Base-by-base conservation (phyloP, 2,329 filamentous ascomycete species). In the Lecanicillium sp. region DNA sequence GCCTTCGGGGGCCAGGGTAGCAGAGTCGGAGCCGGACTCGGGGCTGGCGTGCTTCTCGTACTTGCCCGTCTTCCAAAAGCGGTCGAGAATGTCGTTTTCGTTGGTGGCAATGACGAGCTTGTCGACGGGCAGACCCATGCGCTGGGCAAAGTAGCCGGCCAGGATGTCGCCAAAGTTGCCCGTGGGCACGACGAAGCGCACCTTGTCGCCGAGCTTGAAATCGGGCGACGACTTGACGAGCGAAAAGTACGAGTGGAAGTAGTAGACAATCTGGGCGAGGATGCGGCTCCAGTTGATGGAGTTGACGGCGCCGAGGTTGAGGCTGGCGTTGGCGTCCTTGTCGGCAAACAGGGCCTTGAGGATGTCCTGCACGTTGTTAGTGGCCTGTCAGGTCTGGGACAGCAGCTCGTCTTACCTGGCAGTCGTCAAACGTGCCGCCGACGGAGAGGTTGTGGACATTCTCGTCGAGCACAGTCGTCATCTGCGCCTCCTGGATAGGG, bases 161-260 rank as follows among this genome's bases (percentile, higher is more conserved):
- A 97, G 72, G 49, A 98, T 88, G 58, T 97, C 87, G 45, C 92
- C 87, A 62, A 98, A 98, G 71, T 98, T 97, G 40, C 92, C 92
- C 1, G 89, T 94, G 3, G 92, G 92, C 1, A 94, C 87, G 8
- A 94, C 85, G 54, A 89, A 94, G 44, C 89, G 81, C 29, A 92
- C 73, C 55, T 77, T 79, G 49, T 85, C 77, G 49, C 74, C 77
- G 17, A 81, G 53, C 42, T 78, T 73, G 60, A 84, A 83, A 13
- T 66, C 61, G 0, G 73, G 55, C 4, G 77, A 76, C 36, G 72
- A 68, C 56, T 71, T 75, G 44, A 71, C 72, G 25, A 98, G 79
- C 12, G 81, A 69, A 65, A 96, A 95, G 72, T 97, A 97, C 11
- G 92, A 81, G 62, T 92, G 74, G 70, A 96, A 94, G 72, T 95